Evolutionary conservation across 2,329 filamentous ascomycete genomes (phyloP), one percentile per base, ranked within the genome.

Genomic region (Cladorrhinum sp.): DNA sequence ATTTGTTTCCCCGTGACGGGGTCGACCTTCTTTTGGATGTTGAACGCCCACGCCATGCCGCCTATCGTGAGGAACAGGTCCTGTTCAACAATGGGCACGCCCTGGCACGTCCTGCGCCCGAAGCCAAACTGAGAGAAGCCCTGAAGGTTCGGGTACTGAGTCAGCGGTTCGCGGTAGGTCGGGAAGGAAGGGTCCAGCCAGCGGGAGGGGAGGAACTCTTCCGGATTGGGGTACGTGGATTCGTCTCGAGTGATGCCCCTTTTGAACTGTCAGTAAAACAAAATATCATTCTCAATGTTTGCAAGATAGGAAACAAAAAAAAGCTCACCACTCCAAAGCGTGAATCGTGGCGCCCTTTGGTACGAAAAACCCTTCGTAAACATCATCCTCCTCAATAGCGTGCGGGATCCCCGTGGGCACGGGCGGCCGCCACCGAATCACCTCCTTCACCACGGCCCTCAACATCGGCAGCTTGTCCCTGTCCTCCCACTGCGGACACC

Each of bases 331-430:
- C 71, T 82, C 79, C 20, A 83, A 68, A 1, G 82, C 78, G 56
- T 84, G 77, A 20, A 84, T 77, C 0, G 79, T 79, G 1, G 80
- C 77, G 4, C 81, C 81, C 27, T 77, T 78, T 0, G 79, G 78
- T 52, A 84, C 81, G 67, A 79, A 78, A 65, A 79, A 82, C 1
- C 81, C 81, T 2, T 79, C 72, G 63, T 82, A 84, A 22, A 81
- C 74, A 62, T 83, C 80, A 56, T 83, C 81, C 57, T 77, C 74
- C 57, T 80, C 79, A 5, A 77, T 70, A 1, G 79, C 77, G 63
- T 84, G 81, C 0, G 81, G 79, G 5, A 85, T 81, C 76, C 80
- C 79, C 32, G 81, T 83, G 4, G 81, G 80, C 9, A 83, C 80
- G 3, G 81, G 79, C 25, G 80, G 80, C 55, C 81, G 74, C 79